These are phyloP conservation scores for Podaxis sp. DNA, from an alignment of 768 basidiomycete species.

Conservation along the genomic window DNA sequence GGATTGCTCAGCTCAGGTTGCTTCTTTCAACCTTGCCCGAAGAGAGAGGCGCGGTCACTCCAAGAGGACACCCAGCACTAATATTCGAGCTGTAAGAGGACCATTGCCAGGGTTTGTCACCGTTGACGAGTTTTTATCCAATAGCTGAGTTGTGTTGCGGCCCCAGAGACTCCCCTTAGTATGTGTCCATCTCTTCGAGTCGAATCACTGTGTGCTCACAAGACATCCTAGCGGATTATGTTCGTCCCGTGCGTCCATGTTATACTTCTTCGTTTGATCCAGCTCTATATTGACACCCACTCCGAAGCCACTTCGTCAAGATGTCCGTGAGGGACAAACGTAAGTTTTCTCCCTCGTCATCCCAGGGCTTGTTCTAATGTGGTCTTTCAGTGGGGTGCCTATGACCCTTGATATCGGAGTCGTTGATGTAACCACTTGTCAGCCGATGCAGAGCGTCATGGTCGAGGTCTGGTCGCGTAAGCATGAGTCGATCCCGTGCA, in stretches of 20 bases:
- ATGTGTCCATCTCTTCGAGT: background rate
- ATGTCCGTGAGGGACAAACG: constrained; percentile 9
- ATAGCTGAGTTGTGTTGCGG: constrained; percentile 13
- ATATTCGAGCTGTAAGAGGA: constrained; percentile 3
- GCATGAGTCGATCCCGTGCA: background rate
- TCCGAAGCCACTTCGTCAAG: constrained; percentile 7
- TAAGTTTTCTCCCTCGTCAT: background rate
- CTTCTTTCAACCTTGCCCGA: constrained; percentile 10
- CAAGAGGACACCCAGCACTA: background rate
- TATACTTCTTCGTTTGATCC: background rate
- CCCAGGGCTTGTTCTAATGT: background rate
- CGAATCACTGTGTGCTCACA: background rate
- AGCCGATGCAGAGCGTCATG: constrained; percentile 32
- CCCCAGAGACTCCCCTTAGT: constrained; percentile 11
- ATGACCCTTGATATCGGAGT: constrained; percentile 37
- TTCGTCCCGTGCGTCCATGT: background rate
- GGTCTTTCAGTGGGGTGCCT: constrained; percentile 27
- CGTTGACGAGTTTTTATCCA: background rate
- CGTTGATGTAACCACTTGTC: constrained; percentile 36
- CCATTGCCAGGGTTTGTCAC: too few relatives aligned
- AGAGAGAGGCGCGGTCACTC: constrained; percentile 10
- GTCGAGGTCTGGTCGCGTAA: constrained; percentile 35
- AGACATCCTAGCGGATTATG: background rate
- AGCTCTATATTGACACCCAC: background rate
- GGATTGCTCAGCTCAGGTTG: constrained; percentile 11